Evolutionary conservation across 2,329 filamentous ascomycete genomes (phyloP).

Genomic region (Calonectria crousiana): DNA sequence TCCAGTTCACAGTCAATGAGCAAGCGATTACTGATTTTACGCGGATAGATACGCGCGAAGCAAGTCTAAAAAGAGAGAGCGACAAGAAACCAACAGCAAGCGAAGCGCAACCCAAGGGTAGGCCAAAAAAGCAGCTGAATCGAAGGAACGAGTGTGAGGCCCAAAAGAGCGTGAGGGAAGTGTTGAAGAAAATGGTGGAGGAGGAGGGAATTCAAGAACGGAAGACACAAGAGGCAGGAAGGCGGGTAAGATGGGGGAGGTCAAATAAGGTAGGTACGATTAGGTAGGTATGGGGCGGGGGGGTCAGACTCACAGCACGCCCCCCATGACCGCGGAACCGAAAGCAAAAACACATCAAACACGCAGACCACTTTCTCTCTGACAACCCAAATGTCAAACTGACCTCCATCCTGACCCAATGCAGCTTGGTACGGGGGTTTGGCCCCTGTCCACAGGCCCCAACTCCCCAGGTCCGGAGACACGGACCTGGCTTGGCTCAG

Average conservation of each 20-base stretch:
- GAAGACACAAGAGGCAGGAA: slow-evolving; percentile 21
- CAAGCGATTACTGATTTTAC: slow-evolving; percentile 12
- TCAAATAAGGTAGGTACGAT: slow-evolving; percentile 37
- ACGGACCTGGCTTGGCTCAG: neutral
- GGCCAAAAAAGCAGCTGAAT: slow-evolving; percentile 24
- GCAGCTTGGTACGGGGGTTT: slow-evolving; percentile 10
- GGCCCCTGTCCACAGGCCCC: slow-evolving; percentile 8
- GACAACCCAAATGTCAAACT: slow-evolving; percentile 5
- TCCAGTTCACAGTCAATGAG: slow-evolving; percentile 12
- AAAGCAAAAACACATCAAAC: neutral
- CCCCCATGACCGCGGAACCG: slow-evolving; percentile 10
- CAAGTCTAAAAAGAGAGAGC: slow-evolving; percentile 37
- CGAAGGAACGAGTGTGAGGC: slow-evolving; percentile 17
- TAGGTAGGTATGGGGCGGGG: slow-evolving; percentile 1
- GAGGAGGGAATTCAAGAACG: slow-evolving; percentile 28
- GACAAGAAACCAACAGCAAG: slow-evolving; percentile 35
- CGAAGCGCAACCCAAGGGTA: slow-evolving; percentile 23
- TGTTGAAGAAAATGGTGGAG: slow-evolving; percentile 12
- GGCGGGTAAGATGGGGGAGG: slow-evolving; percentile 29
- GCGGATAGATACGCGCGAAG: slow-evolving; percentile 9
- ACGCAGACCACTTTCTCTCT: slow-evolving; percentile 2
- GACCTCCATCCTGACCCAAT: slow-evolving; percentile 15
- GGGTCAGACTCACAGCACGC: slow-evolving; percentile 10
- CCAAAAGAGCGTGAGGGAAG: slow-evolving; percentile 17
- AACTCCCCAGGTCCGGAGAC: neutral